A percentile compares a stretch with the other conserved stretches of the same genome.
phyloP scores from a whole-genome alignment of 345 rosid species.

The Litchi chinensis region DNA sequence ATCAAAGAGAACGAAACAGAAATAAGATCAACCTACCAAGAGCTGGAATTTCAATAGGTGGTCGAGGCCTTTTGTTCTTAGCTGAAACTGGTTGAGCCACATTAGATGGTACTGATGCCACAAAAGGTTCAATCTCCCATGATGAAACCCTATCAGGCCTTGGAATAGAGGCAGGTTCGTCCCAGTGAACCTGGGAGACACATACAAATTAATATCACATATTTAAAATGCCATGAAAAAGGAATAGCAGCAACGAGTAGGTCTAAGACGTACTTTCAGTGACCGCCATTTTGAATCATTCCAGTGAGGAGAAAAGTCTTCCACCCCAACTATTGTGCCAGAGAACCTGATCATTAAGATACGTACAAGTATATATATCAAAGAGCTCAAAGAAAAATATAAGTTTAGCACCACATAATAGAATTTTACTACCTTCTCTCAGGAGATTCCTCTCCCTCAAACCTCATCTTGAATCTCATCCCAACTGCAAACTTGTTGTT shows the following conservation, averaged over 20 bases:
- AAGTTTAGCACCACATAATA: background rate
- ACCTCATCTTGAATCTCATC: conserved; percentile 86
- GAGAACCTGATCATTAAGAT: conserved; percentile 58
- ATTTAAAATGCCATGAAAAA: background rate
- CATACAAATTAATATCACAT: background rate
- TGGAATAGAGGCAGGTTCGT: conserved; percentile 76
- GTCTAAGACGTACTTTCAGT: conserved; percentile 50
- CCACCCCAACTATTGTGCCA: conserved; percentile 85
- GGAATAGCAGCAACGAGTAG: conserved; percentile 25
- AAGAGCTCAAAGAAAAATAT: conserved; percentile 16
- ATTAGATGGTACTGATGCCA: conserved; percentile 47
- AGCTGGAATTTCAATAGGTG: conserved; percentile 47
- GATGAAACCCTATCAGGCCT: conserved; percentile 92
- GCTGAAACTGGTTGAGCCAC: conserved; percentile 42
- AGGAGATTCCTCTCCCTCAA: conserved; percentile 92
- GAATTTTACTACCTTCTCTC: conserved; percentile 66
- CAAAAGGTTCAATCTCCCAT: conserved; percentile 88
- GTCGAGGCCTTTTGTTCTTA: conserved; percentile 82
- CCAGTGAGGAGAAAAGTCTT: conserved; percentile 81
- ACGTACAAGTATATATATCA: conserved; percentile 11
- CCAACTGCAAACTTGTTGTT: conserved; percentile 66
- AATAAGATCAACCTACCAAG: conserved; percentile 34
- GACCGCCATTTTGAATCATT: conserved; percentile 83
- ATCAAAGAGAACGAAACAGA: background rate
- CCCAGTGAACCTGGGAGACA: conserved; percentile 78